Evolutionary conservation across 495 filamentous ascomycete species (phyloP).

Genomic region (Penicillium parvum): DNA sequence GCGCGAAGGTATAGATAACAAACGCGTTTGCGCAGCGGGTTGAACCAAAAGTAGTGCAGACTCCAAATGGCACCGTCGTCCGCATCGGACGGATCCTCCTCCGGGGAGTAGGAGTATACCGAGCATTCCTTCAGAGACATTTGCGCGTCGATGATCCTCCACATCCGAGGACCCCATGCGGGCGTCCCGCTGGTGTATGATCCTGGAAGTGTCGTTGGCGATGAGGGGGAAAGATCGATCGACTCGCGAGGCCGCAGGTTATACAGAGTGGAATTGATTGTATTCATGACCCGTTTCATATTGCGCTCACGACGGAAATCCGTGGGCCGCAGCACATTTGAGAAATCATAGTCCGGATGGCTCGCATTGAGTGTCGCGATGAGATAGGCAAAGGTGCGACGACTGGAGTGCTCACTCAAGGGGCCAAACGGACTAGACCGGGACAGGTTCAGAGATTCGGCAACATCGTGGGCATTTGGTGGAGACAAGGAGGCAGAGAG

Average conservation of each 20-base stretch:
- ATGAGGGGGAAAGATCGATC: slow-evolving; percentile 41
- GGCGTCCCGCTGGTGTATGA: slow-evolving; percentile 38
- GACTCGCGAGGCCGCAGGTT: slow-evolving; percentile 68
- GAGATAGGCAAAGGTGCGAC: slow-evolving; percentile 89
- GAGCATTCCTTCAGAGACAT: slow-evolving; percentile 84
- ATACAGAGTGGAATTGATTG: slow-evolving; percentile 76
- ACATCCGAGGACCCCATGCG: slow-evolving; percentile 81
- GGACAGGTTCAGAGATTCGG: slow-evolving; percentile 63
- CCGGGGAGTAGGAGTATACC: slow-evolving; percentile 79
- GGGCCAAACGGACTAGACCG: slow-evolving; percentile 87
- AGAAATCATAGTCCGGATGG: slow-evolving; percentile 97
- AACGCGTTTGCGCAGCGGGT: slow-evolving; percentile 86
- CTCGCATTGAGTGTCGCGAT: slow-evolving; percentile 97
- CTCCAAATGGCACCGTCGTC: slow-evolving; percentile 94
- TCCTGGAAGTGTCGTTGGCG: slow-evolving; percentile 40
- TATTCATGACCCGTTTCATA: slow-evolving; percentile 72
- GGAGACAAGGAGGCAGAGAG: slow-evolving; percentile 78
- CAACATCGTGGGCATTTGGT: slow-evolving; percentile 54
- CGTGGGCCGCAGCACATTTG: slow-evolving; percentile 75
- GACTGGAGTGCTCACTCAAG: slow-evolving; percentile 77
- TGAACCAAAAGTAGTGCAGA: slow-evolving; percentile 96
- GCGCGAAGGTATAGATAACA: slow-evolving; percentile 89
- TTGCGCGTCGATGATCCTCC: slow-evolving; percentile 84
- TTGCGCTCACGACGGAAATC: slow-evolving; percentile 82
- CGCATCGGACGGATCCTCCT: slow-evolving; percentile 80